Evolutionary conservation across 148 eudicot species (phyloP).

Genomic region (Camellia granthamiana): DNA sequence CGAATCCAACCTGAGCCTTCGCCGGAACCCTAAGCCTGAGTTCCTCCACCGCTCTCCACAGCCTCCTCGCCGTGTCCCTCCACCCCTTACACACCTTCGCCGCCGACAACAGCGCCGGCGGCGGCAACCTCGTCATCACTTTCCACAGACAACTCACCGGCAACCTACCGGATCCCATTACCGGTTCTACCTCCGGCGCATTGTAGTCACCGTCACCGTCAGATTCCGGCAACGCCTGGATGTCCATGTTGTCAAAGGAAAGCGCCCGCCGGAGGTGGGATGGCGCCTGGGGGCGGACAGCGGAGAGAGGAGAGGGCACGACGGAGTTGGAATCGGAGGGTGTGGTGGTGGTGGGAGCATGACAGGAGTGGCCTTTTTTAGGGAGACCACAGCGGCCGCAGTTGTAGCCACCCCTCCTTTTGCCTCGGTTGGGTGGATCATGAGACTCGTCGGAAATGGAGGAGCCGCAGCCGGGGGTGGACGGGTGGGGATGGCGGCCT

Average conservation of each 20-base stretch:
- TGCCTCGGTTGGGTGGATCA: slow-evolving; percentile 29
- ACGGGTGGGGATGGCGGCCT: slow-evolving; percentile 46
- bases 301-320: slow-evolving; percentile 7
- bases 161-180: slow-evolving; percentile 35
- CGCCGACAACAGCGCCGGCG: slow-evolving; percentile 59
- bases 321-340: slow-evolving; percentile 20
- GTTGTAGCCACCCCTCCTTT: slow-evolving; percentile 74
- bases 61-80: slow-evolving; percentile 57
- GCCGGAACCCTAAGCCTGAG: slow-evolving; percentile 72
- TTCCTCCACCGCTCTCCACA: slow-evolving; percentile 79
- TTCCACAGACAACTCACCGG: slow-evolving; percentile 61
- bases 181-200: slow-evolving; percentile 19
- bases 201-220: slow-evolving; percentile 20
- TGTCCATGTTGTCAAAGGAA: slow-evolving; percentile 59
- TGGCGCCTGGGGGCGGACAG: slow-evolving; percentile 8
- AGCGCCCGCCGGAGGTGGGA: slow-evolving; percentile 53
- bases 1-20: slow-evolving; percentile 49
- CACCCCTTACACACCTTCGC: slow-evolving; percentile 81
- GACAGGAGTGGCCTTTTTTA: slow-evolving; percentile 76
- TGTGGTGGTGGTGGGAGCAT: slow-evolving; percentile 19
- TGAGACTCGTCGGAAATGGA: slow-evolving; percentile 30
- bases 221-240: slow-evolving; percentile 25
- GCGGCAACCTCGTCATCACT: slow-evolving; percentile 66
- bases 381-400: slow-evolving; percentile 89
- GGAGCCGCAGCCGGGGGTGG: slow-evolving; percentile 26